Evolutionary conservation across 345 rosid genomes (phyloP).

Genomic region (Euphorbia pulcherrima): DNA sequence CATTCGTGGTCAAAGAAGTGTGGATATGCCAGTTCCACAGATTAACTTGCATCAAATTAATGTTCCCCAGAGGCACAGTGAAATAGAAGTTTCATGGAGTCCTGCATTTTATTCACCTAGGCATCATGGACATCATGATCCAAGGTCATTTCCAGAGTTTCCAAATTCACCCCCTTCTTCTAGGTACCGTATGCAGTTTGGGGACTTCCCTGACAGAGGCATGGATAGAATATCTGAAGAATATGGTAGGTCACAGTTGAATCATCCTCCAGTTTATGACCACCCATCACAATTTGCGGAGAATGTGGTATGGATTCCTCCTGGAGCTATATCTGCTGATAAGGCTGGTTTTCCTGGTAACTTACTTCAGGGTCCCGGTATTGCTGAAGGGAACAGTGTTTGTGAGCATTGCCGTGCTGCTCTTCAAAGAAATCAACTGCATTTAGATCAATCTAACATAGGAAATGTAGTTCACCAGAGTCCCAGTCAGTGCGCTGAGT

Average conservation of each 20-base stretch:
- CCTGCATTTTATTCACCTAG: slow-evolving; percentile 79
- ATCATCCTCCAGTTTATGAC: slow-evolving; percentile 51
- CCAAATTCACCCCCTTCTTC: slow-evolving; percentile 81
- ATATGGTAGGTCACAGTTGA: slow-evolving; percentile 50
- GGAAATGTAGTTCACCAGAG: slow-evolving; percentile 51
- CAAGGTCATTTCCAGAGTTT: slow-evolving; percentile 56
- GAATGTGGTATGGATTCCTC: slow-evolving; percentile 64
- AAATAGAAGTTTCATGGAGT: slow-evolving; percentile 70
- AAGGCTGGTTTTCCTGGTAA: slow-evolving; percentile 75
- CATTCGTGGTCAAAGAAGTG: slow-evolving; percentile 48
- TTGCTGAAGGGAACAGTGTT: slow-evolving; percentile 54
- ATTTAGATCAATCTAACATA: slow-evolving; percentile 55
- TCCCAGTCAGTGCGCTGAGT: slow-evolving; percentile 47
- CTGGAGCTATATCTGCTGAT: slow-evolving; percentile 56
- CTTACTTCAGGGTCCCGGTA: slow-evolving; percentile 50
- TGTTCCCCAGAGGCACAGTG: slow-evolving; percentile 66
- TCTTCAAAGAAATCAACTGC: slow-evolving; percentile 56
- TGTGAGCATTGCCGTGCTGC: slow-evolving; percentile 63
- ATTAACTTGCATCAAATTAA: slow-evolving; percentile 50
- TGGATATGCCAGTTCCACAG: slow-evolving; percentile 52
- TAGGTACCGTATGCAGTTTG: slow-evolving; percentile 55
- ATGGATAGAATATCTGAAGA: slow-evolving; percentile 74
- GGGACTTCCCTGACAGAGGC: slow-evolving; percentile 57
- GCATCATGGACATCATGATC: slow-evolving; percentile 74
- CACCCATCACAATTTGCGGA: slow-evolving; percentile 59